Conservation (phyloP, 768 basidiomycete species). For the Coprinopsis strossmayeri region DNA sequence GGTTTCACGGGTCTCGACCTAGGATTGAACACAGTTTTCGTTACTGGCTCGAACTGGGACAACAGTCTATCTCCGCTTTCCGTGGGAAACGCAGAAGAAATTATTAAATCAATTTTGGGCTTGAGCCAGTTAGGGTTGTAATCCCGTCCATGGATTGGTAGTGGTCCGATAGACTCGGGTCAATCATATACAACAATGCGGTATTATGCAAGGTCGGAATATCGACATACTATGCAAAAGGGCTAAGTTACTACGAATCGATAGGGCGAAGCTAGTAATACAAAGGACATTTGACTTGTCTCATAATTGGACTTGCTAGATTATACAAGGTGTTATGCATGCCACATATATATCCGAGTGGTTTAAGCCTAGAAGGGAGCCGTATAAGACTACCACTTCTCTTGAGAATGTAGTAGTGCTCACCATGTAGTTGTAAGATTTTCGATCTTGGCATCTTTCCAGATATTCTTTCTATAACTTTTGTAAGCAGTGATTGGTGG, state of each 20-base stretch:
- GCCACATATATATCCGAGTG: neutral
- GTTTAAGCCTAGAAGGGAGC: conserved; percentile 11
- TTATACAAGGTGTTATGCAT: neutral
- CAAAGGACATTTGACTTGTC: neutral
- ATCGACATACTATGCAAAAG: too few relatives aligned
- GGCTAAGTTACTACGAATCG: neutral
- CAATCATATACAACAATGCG: too few relatives aligned
- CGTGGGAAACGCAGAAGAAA: neutral
- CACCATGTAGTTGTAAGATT: conserved; percentile 79
- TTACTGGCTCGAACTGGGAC: conserved; percentile 36
- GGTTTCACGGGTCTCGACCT: conserved; percentile 27
- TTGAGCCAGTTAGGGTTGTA: too few relatives aligned
- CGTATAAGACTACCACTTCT: conserved; percentile 11
- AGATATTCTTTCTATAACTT: conserved; percentile 79
- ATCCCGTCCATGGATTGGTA: too few relatives aligned
- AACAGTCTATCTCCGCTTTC: conserved; percentile 15
- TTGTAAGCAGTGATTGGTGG: neutral
- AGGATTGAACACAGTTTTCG: conserved; percentile 28
- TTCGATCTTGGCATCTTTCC: conserved; percentile 82
- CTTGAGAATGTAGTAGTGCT: conserved; percentile 9
- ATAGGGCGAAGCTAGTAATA: neutral
- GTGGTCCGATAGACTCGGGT: too few relatives aligned
- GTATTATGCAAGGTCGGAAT: too few relatives aligned
- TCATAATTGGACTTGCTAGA: neutral
- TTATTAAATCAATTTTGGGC: neutral